These are phyloP conservation scores for Hawksworthiomyces lignivorus DNA, from an alignment of 2,329 filamentous ascomycete species.

Conservation along the genomic window DNA sequence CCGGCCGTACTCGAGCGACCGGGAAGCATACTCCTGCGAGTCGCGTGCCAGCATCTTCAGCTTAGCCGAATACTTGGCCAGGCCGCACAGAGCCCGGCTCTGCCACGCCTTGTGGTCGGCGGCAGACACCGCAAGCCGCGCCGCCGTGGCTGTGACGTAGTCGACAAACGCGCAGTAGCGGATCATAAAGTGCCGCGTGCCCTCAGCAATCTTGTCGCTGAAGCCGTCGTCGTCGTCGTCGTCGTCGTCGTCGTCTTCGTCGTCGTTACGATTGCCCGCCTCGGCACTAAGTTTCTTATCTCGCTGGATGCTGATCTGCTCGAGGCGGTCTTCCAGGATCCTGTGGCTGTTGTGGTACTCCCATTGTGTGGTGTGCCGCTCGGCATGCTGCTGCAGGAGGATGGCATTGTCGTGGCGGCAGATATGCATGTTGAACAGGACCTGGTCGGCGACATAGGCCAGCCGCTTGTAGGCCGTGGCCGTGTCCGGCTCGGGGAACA, in stretches of 20 bases:
- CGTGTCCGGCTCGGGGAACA: conserved; percentile 3
- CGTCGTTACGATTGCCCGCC: background rate
- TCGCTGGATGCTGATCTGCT: background rate
- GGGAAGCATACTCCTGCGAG: conserved; percentile 1
- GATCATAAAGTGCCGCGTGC: conserved; percentile 3
- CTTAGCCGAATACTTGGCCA: conserved; percentile 7
- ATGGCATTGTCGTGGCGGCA: conserved; percentile 6
- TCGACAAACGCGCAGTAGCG: conserved; percentile 7
- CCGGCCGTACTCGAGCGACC: conserved; percentile 1
- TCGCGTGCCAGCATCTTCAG: conserved; percentile 7
- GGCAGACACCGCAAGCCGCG: background rate
- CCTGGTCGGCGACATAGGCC: conserved; percentile 2
- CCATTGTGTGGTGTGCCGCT: background rate
- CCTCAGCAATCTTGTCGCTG: background rate
- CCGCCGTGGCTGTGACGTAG: conserved; percentile 4
- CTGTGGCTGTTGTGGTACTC: conserved; percentile 3
- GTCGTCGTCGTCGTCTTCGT: background rate
- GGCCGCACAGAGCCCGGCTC: conserved; percentile 1
- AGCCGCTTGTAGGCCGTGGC: conserved; percentile 1
- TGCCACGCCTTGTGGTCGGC: conserved; percentile 2
- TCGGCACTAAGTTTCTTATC: background rate
- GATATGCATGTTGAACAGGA: conserved; percentile 6
- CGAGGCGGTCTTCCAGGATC: conserved; percentile 3
- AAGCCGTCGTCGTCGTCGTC: background rate
- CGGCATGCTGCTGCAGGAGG: background rate